Evolutionary conservation across 2,329 filamentous ascomycete species (phyloP), one percentile per base, ranked within the genome.

Genomic region (Aplosporella prunicola): DNA sequence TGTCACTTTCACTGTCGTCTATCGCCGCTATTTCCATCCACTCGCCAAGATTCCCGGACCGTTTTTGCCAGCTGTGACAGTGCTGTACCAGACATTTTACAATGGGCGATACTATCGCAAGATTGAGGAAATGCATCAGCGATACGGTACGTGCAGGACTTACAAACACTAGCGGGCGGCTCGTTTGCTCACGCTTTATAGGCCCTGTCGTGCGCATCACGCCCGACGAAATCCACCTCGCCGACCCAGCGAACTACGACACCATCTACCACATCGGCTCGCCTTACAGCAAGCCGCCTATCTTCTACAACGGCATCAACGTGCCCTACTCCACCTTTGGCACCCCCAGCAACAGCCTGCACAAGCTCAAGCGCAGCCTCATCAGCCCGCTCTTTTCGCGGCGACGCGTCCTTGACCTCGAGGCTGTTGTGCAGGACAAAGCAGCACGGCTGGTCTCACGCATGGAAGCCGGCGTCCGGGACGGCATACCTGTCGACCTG

Each of bases 351-450:
- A 41, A 46, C 28, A 42, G 45, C 9, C 20, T 43, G 17, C 45
- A 46, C 40, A 45, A 33, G 37, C 29, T 37, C 15, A 33, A 33
- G 20, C 35, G 35, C 26, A 20, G 17, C 9, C 17, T 29, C 18
- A 24, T 38, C n/a, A 51, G 51, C 32, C 52, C 50, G 4, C 47
- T 56, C 11, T 58, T 57, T 43, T 57, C 55, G 5, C 44, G 49
- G 11, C 37, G 45, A 10, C 46, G 41, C 9, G 48, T 56, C 11
- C 45, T 55, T 2, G 45, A 49, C 2, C 43, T 55, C n/a, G 31
- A 45, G 9, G 28, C 16, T 14, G 40, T 42, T 14, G 45, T 57
- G 9, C 49, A 53, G 28, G 29, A 42, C 10, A 52, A 46, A 15
- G 49, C 48, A 2, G 27, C 38, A 5, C 51, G 50, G 26, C 43